Base-by-base conservation (phyloP, 1,284 basidiomycete genomes). In the Microbotryum saponariae region DNA sequence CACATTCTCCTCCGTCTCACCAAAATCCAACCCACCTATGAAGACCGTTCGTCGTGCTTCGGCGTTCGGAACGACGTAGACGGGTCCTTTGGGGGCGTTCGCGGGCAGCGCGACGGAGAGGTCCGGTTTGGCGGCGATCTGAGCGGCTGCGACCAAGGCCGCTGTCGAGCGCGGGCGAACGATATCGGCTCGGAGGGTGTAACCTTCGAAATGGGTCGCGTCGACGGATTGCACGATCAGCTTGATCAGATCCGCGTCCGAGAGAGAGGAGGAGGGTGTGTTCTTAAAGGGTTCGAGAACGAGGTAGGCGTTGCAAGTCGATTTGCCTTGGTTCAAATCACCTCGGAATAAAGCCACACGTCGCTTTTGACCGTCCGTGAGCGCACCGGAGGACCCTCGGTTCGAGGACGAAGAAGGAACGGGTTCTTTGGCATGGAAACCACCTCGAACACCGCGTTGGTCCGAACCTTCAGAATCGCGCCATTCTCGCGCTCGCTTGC, bases 271-370 rank as follows among this genome's bases (percentile, higher is more conserved):
- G 16, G 37, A 33, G 14, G 62, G 57, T 1, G 16, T 12, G 21
- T 56, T 68, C 37, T 42, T 42, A 83, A 87, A 6, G 88, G 89
- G 70, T 87, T 80, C 79, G 78, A 74, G 89, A 31, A 96, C 89
- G 58, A 92, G 77, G 74, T 96, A 96, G 1, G 89, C 89, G 72
- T 91, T 88, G 64, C 71, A 72, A 8, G 62, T 58, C 25, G 59
- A 58, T 51, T 67, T 70, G 58, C 66, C 63, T 50, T 69, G 66
- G 64, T 68, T 67, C 12, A 71, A 56, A 52, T 71, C 67, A 62
- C 86, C 85, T 73, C 91, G 91, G 76, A 97, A 96, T 74, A 91
- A 96, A 0, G 92, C 90, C 47, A 97, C 85, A 71, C 88, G 89
- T 76, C 94, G 89, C 80, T 97, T 97, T 75, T 97, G 89, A 60